These are phyloP conservation scores for Globisporangium yorkense DNA, from an alignment of 352 stramenopile species.

Conservation along the genomic window DNA sequence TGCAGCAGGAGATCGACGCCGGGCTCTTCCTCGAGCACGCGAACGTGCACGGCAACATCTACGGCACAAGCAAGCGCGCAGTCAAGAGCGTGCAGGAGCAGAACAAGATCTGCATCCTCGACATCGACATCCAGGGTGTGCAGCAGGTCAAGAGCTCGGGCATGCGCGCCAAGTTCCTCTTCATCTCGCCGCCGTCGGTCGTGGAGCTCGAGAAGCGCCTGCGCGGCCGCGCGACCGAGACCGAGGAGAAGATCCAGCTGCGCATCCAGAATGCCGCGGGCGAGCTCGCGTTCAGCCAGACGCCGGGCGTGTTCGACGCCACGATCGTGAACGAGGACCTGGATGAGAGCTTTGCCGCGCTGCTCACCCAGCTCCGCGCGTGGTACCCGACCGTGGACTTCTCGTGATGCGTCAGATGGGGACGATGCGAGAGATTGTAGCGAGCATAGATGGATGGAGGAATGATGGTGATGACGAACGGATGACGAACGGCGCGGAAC, in stretches of 20 bases:
- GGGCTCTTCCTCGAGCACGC: slow-evolving; percentile 97
- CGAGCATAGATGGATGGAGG: background rate
- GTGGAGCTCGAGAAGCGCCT: slow-evolving; percentile 93
- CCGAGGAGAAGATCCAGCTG: slow-evolving; percentile 93
- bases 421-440: background rate
- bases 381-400: slow-evolving; percentile 75
- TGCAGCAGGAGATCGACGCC: slow-evolving; percentile 92
- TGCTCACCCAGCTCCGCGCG: slow-evolving; percentile 60
- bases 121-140: slow-evolving; percentile 98
- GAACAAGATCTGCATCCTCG: slow-evolving; percentile 97
- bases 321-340: slow-evolving; percentile 89
- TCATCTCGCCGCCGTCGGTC: slow-evolving; percentile 95
- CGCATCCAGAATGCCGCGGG: slow-evolving; percentile 90
- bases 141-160: slow-evolving; percentile 88
- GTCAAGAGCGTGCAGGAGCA: slow-evolving; percentile 90
- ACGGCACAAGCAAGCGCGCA: slow-evolving; percentile 92
- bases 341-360: slow-evolving; percentile 70
- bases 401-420: slow-evolving; percentile 13
- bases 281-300: slow-evolving; percentile 90
- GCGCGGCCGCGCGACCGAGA: slow-evolving; percentile 93
- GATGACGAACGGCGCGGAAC: background rate
- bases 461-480: background rate
- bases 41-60: slow-evolving; percentile 97
- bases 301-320: slow-evolving; percentile 83
- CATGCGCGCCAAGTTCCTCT: slow-evolving; percentile 93